A percentile compares a stretch with the other conserved stretches of the same genome.
phyloP scores from a whole-genome alignment of 2,329 filamentous ascomycete genomes.

The Neofusicoccum cordaticola region DNA sequence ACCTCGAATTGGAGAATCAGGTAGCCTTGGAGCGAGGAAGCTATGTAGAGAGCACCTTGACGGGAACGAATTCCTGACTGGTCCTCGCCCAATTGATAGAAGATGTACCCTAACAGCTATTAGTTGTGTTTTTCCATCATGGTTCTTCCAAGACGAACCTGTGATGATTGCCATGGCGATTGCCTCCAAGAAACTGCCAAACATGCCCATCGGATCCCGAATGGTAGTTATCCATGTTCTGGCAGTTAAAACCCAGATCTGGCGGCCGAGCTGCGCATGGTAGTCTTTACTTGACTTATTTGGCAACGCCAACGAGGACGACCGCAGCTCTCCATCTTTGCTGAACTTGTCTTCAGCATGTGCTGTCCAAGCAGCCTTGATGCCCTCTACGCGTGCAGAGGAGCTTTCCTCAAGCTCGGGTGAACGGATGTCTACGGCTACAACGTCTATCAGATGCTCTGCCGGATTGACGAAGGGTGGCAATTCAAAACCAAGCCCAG shows the following conservation, averaged over 20 bases:
- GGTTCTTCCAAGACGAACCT: slow-evolving; percentile 50
- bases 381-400: slow-evolving; percentile 56
- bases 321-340: neutral
- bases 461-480: slow-evolving; percentile 75
- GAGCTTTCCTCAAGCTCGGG: slow-evolving; percentile 63
- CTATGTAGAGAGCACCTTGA: slow-evolving; percentile 70
- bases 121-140: neutral
- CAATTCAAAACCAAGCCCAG: slow-evolving; percentile 56
- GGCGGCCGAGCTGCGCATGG: slow-evolving; percentile 59
- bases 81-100: slow-evolving; percentile 62
- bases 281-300: slow-evolving; percentile 23
- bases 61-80: slow-evolving; percentile 71
- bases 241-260: slow-evolving; percentile 64
- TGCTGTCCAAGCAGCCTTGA: slow-evolving; percentile 39
- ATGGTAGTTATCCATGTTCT: slow-evolving; percentile 70
- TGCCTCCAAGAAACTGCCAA: slow-evolving; percentile 67
- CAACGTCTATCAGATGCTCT: slow-evolving; percentile 71
- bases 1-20: slow-evolving; percentile 73
- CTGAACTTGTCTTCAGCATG: slow-evolving; percentile 15
- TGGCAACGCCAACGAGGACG: neutral
- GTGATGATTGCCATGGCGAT: slow-evolving; percentile 68
- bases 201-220: slow-evolving; percentile 74
- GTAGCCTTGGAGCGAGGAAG: slow-evolving; percentile 71
- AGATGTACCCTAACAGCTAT: slow-evolving; percentile 45
- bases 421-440: slow-evolving; percentile 70